phyloP scores from a whole-genome alignment of 768 basidiomycete genomes.

The Filobasidium floriforme region DNA sequence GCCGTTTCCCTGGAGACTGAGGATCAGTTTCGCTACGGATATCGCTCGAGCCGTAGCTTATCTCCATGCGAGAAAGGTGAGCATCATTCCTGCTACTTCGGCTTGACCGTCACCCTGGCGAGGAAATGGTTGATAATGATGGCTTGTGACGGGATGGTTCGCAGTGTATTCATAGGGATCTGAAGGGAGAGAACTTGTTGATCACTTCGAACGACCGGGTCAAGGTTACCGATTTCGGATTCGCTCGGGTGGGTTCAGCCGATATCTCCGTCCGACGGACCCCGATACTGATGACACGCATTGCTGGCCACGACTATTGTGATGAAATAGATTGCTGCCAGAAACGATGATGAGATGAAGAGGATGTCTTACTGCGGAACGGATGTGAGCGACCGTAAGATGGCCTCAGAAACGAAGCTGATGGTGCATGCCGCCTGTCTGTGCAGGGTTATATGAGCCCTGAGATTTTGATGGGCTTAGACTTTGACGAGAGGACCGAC shows the following conservation, averaged over 20 bases:
- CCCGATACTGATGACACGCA: not conserved
- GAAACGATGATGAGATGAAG: constrained; percentile 72
- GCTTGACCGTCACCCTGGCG: not conserved
- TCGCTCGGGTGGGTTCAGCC: constrained; percentile 54
- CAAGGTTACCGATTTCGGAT: constrained; percentile 98
- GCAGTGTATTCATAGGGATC: constrained; percentile 57
- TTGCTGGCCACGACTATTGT: not conserved
- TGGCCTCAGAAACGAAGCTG: constrained; percentile 43
- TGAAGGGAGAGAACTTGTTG: constrained; percentile 97
- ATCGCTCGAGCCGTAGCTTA: constrained; percentile 92
- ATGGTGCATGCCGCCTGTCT: constrained; percentile 53
- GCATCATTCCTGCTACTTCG: constrained; percentile 3
- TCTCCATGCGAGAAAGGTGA: constrained; percentile 75
- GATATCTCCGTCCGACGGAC: not conserved
- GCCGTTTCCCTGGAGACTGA: constrained; percentile 85
- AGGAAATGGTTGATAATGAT: not conserved
- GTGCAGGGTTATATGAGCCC: constrained; percentile 82
- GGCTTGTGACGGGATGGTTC: too few species aligned
- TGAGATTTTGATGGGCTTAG: constrained; percentile 80
- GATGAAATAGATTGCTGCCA: constrained; percentile 60
- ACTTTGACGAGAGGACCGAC: constrained; percentile 90
- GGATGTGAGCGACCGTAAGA: constrained; percentile 32
- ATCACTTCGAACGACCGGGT: constrained; percentile 86
- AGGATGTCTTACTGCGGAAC: constrained; percentile 48
- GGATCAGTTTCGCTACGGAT: constrained; percentile 90